Evolutionary conservation across 208 protist species (phyloP).

Genomic region (Leishmania lainsoni): DNA sequence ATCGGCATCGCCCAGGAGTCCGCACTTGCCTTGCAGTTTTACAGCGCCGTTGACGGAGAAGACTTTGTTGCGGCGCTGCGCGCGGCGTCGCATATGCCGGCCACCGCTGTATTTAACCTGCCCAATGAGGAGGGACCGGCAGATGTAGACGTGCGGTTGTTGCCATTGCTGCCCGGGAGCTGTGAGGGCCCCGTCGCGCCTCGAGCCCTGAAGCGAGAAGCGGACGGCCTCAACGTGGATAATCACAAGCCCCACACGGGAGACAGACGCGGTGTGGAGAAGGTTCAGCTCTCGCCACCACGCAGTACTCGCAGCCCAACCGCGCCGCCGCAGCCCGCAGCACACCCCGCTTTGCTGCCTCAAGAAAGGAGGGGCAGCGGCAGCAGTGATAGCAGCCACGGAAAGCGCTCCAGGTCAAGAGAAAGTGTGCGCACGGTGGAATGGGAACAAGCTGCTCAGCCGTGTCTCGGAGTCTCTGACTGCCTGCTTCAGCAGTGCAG

Average conservation of each 20-base stretch:
- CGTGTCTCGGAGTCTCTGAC: not conserved
- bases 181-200: slow-evolving; percentile 11
- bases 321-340: not conserved
- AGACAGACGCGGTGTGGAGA: not conserved
- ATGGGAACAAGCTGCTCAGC: not conserved
- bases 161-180: slow-evolving; percentile 10
- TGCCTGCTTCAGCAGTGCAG: not conserved
- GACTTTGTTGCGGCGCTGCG: slow-evolving; percentile 30
- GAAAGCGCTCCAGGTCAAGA: not conserved
- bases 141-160: slow-evolving; percentile 7
- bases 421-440: slow-evolving; percentile 10
- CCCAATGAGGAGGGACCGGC: slow-evolving; percentile 12
- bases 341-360: not conserved
- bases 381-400: not conserved
- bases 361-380: not conserved
- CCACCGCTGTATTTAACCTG: slow-evolving; percentile 17
- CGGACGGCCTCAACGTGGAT: not conserved
- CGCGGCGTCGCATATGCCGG: slow-evolving; percentile 3
- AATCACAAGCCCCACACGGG: not conserved
- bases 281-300: not conserved
- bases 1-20: slow-evolving; percentile 32
- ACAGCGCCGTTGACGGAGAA: slow-evolving; percentile 17
- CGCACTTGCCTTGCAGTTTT: slow-evolving; percentile 36
- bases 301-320: not conserved
- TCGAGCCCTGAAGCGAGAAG: slow-evolving; percentile 15